Percentiles rank a stretch among this genome's conserved stretches.
These are phyloP conservation scores for Artemisia tridentata DNA, from an alignment of 129 eudicot genomes.

Conservation along the genomic window DNA sequence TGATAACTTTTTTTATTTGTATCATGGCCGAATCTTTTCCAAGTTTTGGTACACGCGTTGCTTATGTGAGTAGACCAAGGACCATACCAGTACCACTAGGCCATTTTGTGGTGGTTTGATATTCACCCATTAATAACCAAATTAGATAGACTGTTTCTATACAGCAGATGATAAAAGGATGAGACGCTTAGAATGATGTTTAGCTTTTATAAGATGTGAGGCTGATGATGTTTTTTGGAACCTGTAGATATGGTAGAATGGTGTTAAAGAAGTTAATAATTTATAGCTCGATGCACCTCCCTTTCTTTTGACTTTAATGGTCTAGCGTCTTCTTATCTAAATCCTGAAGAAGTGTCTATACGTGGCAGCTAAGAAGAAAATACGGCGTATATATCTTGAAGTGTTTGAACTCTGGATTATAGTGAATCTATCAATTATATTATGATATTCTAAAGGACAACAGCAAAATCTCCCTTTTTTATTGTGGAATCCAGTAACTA, in stretches of 20 bases:
- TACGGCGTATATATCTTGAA: not conserved
- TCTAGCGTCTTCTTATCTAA: constrained; percentile 10
- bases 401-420: not conserved
- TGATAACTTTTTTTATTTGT: too few species aligned
- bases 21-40: too few species aligned
- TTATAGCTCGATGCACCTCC: constrained; percentile 1
- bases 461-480: constrained; percentile 1
- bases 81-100: too few species aligned
- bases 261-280: not conserved
- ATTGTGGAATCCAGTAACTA: too few species aligned
- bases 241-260: constrained; percentile 13
- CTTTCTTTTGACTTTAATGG: constrained; percentile 15
- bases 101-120: too few species aligned
- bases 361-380: not conserved
- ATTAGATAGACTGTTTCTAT: too few species aligned
- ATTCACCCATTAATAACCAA: too few species aligned
- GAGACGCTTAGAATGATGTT: not conserved
- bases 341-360: not conserved
- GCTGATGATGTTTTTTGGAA: not conserved
- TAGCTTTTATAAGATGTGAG: constrained; percentile 13
- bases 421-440: constrained; percentile 3
- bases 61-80: too few species aligned
- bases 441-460: not conserved
- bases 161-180: too few species aligned
- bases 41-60: too few species aligned